A percentile compares a stretch with the other conserved stretches of the same genome.
Evolutionary conservation across 257 asterid genomes (phyloP).

Genomic region (Gardenia jasminoides): DNA sequence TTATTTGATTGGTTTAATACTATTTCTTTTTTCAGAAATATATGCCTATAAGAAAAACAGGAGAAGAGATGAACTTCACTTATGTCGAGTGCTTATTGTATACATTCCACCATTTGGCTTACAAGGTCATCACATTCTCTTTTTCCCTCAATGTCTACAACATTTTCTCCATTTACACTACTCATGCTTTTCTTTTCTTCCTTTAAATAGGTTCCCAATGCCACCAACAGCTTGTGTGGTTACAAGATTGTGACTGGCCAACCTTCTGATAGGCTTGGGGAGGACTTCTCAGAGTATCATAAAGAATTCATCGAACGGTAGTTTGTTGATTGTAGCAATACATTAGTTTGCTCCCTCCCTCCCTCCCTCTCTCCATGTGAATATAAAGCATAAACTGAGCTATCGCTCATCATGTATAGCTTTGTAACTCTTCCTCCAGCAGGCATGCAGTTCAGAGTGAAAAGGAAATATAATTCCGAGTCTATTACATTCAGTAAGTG

Average conservation of each 20-base stretch:
- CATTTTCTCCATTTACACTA: neutral
- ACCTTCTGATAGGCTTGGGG: conserved; percentile 97
- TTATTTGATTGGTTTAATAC: neutral
- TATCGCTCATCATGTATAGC: neutral
- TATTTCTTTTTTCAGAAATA: conserved; percentile 51
- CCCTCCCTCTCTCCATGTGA: neutral
- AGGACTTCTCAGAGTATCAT: conserved; percentile 77
- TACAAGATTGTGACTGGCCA: conserved; percentile 97
- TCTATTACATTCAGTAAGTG: neutral
- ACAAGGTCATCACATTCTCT: conserved; percentile 54
- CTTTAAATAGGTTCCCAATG: conserved; percentile 77
- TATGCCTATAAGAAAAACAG: conserved; percentile 79
- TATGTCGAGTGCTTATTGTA: conserved; percentile 85
- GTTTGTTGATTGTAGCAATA: conserved; percentile 14
- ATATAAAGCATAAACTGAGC: neutral
- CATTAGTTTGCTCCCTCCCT: neutral
- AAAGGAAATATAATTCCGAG: neutral
- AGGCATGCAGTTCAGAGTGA: neutral
- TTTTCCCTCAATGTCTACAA: neutral
- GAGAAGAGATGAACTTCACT: conserved; percentile 88
- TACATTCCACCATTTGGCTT: conserved; percentile 84
- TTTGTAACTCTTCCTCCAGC: neutral
- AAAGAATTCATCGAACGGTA: conserved; percentile 83
- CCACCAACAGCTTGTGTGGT: conserved; percentile 86
- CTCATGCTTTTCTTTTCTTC: conserved; percentile 20